Percentiles rank a stretch among this genome's conserved stretches.
phyloP scores from a whole-genome alignment of 306 rosid genomes.

The Dalbergia cochinchinensis region DNA sequence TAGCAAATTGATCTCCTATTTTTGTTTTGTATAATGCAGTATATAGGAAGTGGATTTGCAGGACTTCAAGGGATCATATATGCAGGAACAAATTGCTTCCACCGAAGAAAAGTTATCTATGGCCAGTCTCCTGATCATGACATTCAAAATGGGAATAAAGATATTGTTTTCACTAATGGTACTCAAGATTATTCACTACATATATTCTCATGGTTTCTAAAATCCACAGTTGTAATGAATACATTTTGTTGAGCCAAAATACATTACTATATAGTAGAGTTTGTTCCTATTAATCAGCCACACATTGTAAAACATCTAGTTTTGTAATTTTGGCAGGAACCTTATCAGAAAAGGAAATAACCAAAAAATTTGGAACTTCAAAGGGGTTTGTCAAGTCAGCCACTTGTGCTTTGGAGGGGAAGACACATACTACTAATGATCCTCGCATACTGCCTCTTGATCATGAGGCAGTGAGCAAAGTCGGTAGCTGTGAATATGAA shows the following conservation, averaged over 20 bases:
- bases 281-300: not conserved
- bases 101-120: slow-evolving; percentile 68
- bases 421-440: not conserved
- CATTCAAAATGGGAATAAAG: slow-evolving; percentile 32
- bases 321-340: slow-evolving; percentile 36
- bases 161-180: slow-evolving; percentile 16
- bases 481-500: slow-evolving; percentile 63
- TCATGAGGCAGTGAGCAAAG: slow-evolving; percentile 54
- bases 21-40: slow-evolving; percentile 42
- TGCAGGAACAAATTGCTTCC: slow-evolving; percentile 66
- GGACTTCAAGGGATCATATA: slow-evolving; percentile 69
- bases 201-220: not conserved
- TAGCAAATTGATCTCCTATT: not conserved
- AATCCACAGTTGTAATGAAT: not conserved
- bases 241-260: not conserved
- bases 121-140: slow-evolving; percentile 51
- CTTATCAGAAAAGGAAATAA: slow-evolving; percentile 26
- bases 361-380: slow-evolving; percentile 56
- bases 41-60: slow-evolving; percentile 47
- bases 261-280: not conserved
- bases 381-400: slow-evolving; percentile 51
- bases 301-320: not conserved
- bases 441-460: slow-evolving; percentile 15
- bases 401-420: slow-evolving; percentile 51
- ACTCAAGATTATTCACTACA: not conserved